Evolutionary conservation across 768 basidiomycete species (phyloP).

Genomic region (Holtermanniella nyarrowii): DNA sequence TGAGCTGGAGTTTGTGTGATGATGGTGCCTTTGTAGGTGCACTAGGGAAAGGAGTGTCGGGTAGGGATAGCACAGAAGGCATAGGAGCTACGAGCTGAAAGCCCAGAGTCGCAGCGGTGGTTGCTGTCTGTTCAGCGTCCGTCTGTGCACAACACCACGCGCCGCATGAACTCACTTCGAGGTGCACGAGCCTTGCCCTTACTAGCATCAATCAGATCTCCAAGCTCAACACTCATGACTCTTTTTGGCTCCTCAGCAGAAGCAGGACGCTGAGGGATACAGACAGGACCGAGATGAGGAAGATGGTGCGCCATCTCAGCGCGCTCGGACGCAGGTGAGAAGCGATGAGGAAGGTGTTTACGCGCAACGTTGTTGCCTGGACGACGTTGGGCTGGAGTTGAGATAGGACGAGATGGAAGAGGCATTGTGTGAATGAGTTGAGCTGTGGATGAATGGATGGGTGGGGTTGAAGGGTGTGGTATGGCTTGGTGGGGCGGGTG

Average conservation of each 20-base stretch:
- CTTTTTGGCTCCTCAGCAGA: not conserved
- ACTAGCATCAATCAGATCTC: constrained; percentile 21
- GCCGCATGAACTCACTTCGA: constrained; percentile 16
- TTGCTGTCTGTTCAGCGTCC: constrained; percentile 9
- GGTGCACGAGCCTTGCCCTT: constrained; percentile 24
- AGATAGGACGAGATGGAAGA: constrained; percentile 27
- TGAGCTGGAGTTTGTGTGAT: constrained; percentile 5
- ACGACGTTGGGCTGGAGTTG: constrained; percentile 7
- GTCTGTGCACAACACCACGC: not conserved
- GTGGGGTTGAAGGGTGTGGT: too few relatives aligned
- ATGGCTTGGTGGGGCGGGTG: too few relatives aligned
- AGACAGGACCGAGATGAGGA: constrained; percentile 6
- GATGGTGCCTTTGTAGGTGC: not conserved
- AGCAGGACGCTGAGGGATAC: constrained; percentile 6
- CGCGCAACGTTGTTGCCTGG: constrained; percentile 18
- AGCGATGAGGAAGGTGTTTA: constrained; percentile 5
- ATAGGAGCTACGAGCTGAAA: constrained; percentile 30
- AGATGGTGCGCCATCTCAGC: constrained; percentile 19
- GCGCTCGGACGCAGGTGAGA: constrained; percentile 13
- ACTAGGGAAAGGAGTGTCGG: constrained; percentile 6
- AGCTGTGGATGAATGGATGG: not conserved
- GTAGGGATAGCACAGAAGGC: constrained; percentile 22
- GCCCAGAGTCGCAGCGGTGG: constrained; percentile 30
- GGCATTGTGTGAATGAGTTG: constrained; percentile 15
- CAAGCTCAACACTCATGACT: constrained; percentile 17